Evolutionary conservation across 2,329 filamentous ascomycete genomes (phyloP), one percentile per base, ranked within the genome.

Genomic region (Fusarium sp.): DNA sequence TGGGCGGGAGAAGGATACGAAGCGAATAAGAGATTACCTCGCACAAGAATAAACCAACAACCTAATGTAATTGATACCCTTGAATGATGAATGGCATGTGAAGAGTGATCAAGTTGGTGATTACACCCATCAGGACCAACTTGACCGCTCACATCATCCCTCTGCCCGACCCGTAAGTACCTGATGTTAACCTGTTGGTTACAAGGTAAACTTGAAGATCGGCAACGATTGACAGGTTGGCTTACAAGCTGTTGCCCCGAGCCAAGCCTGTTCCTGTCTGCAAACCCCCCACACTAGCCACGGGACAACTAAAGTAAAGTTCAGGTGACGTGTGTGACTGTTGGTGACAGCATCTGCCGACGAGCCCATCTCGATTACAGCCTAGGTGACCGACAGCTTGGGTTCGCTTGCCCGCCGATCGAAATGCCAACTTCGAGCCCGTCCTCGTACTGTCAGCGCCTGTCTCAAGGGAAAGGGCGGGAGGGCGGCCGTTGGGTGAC

Each of bases 381-480:
- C 14, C 20, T 50, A 27, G 13, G 38, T 40, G 25, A 61, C 70
- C 70, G 29, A 61, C 50, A 65, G 42, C 40, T 42, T 42, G 63
- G 71, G 45, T 50, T 50, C 22, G 42, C 14, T 25, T 42, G 10
- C 25, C 22, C 31, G 69, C 59, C 54, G 65, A 71, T 74, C 68
- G 9, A 56, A 63, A 74, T 56, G 29, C 47, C 52, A 27, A 25
- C 35, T 20, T 40, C 18, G 25, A 64, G 70, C 42, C 35, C 42
- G 40, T 62, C 47, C 31, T 29, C 27, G 27, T 29, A 29, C 27
- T 29, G 16, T 60, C 20, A 50, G 18, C 52, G 29, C 56, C 35
- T 36, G 52, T 63, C 20, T 45, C 36, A 61, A 74, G 63, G 67
- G 63, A 42, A 22, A 22, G 42, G 42, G 22, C 40, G 40, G 20